Conservation (phyloP, 1,284 basidiomycete species). For the Chiua sp. region DNA sequence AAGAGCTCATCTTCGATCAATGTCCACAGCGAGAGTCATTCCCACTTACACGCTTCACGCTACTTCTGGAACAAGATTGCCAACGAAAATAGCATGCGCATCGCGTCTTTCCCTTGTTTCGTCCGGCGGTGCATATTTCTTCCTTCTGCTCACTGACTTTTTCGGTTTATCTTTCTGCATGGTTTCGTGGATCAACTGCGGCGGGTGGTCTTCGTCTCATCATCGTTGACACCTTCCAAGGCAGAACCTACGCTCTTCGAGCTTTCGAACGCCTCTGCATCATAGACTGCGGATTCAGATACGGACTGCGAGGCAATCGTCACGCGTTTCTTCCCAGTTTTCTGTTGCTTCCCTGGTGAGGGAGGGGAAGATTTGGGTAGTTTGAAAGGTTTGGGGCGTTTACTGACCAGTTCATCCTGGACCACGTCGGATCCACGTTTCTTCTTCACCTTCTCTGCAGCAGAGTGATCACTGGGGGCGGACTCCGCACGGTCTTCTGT, state of each 20-base stretch:
- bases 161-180: slow-evolving; percentile 18
- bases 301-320: slow-evolving; percentile 9
- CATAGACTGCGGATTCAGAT: slow-evolving; percentile 36
- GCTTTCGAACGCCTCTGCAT: slow-evolving; percentile 31
- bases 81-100: slow-evolving; percentile 90
- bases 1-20: slow-evolving; percentile 6
- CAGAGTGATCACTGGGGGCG: not conserved
- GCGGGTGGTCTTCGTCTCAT: slow-evolving; percentile 17
- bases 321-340: slow-evolving; percentile 23
- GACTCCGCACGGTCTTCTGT: slow-evolving; percentile 3
- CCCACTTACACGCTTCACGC: slow-evolving; percentile 73
- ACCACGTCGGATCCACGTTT: slow-evolving; percentile 26
- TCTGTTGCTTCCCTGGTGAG: slow-evolving; percentile 24
- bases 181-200: slow-evolving; percentile 43
- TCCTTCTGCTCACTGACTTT: slow-evolving; percentile 28
- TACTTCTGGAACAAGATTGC: slow-evolving; percentile 84
- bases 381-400: slow-evolving; percentile 25
- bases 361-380: slow-evolving; percentile 13
- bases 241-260: slow-evolving; percentile 4
- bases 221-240: slow-evolving; percentile 16
- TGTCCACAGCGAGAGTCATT: not conserved
- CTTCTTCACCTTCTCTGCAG: slow-evolving; percentile 18
- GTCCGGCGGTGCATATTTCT: slow-evolving; percentile 58
- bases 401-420: slow-evolving; percentile 26
- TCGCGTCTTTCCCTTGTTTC: slow-evolving; percentile 78